Evolutionary conservation across 148 eudicot species (phyloP), one percentile per base, ranked within the genome.

Genomic region (Drosera capensis): DNA sequence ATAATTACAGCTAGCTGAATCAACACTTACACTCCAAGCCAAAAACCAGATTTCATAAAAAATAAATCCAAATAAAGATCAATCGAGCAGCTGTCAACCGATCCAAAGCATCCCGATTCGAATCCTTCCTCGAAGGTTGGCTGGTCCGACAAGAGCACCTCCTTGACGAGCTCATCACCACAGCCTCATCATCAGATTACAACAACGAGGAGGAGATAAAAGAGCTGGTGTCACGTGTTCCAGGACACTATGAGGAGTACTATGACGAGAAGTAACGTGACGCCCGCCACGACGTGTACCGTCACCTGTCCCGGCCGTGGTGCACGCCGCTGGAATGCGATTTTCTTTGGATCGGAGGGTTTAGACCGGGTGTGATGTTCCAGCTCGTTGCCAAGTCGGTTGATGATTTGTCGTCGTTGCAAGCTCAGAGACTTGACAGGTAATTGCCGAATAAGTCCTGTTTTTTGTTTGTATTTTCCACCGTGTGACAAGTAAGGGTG

Each of bases 291-390:
- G 23, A 73, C 57, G 79, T 60, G 3, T 70, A 63, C 15, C 16
- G 55, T 5, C 35, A 66, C 17, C 52, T 72, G 8, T 42, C 71
- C 0, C 79, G 75, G n/a, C 24, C 75, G 3, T 77, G 75, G 73
- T 54, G 58, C n/a, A 55, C 66, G 11, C 43, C 76, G 0, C 45
- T 61, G 7, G 79, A 68, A 55, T 55, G 76, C 26, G 62, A 70
- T 16, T 66, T 56, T 43, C 49, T 62, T 26, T 71, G 82, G 79
- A 18, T 77, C 8, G 51, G 65, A 46, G 83, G 83, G 52, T 72
- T 66, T 41, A 57, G 64, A 14, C 79, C 83, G 23, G 42, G 52
- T 1, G 44, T 57, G 9, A 48, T 67, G 1, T 43, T 68, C 14
- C 40, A 48, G 9, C 57, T 77, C 41, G 63, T 64, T 1, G 38